Evolutionary conservation across 768 basidiomycete genomes (phyloP).

Genomic region (Podaxis mareebaensis): DNA sequence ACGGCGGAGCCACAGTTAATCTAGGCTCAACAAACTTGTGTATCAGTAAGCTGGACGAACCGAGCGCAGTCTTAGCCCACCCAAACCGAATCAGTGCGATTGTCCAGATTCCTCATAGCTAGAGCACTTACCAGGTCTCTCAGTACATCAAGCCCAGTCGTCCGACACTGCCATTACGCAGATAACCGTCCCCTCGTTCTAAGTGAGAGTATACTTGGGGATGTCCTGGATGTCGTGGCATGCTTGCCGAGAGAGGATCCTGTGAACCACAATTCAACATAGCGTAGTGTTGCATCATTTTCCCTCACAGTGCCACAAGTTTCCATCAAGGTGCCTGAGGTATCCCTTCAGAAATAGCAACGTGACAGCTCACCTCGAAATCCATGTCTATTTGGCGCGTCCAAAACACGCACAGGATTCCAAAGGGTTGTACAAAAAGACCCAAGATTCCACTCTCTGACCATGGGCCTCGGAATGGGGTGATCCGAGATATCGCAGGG

Average conservation of each 20-base stretch:
- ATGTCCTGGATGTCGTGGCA: no score
- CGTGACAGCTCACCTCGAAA: background rate
- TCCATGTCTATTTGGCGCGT: background rate
- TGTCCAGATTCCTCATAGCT: background rate
- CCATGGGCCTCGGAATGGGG: background rate
- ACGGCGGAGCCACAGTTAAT: background rate
- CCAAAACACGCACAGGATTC: background rate
- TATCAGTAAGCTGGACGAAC: background rate
- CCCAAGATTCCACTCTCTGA: slow-evolving; percentile 1
- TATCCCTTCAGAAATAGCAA: background rate
- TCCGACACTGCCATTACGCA: background rate
- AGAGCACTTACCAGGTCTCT: background rate
- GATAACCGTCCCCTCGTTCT: no score
- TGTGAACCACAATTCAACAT: background rate
- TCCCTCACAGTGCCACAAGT: background rate
- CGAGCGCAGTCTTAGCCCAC: background rate
- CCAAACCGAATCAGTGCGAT: background rate
- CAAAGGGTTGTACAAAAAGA: background rate
- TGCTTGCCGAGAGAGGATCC: background rate
- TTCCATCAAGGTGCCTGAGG: background rate
- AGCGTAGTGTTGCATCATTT: background rate
- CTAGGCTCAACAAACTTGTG: background rate
- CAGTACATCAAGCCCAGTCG: background rate
- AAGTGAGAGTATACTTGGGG: no score
- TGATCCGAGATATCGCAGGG: background rate